A percentile compares a stretch with the other conserved stretches of the same genome.
Conservation (phyloP, 345 rosid species). For the Aethionema arabicum region DNA sequence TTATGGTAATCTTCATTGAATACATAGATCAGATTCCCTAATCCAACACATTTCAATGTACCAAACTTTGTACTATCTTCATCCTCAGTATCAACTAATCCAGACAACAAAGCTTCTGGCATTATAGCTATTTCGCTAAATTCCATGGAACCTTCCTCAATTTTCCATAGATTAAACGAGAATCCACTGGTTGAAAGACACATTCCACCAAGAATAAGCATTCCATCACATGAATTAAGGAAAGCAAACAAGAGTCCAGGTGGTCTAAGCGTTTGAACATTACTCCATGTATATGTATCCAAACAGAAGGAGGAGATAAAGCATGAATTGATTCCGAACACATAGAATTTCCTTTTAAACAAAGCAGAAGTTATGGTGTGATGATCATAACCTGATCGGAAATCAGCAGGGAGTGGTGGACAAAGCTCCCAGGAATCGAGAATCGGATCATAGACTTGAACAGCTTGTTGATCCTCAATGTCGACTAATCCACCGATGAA, state of each 20-base stretch:
- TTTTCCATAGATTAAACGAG: slow-evolving; percentile 67
- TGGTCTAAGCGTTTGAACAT: slow-evolving; percentile 70
- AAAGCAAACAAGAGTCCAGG: slow-evolving; percentile 68
- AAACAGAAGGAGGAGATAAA: slow-evolving; percentile 64
- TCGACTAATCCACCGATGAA: slow-evolving; percentile 73
- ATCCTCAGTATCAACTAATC: slow-evolving; percentile 59
- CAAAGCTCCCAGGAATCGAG: slow-evolving; percentile 66
- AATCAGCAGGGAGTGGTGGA: slow-evolving; percentile 74
- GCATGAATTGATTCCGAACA: slow-evolving; percentile 57
- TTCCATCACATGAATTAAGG: slow-evolving; percentile 51
- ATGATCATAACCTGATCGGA: slow-evolving; percentile 54
- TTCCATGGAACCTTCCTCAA: slow-evolving; percentile 58
- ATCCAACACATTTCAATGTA: slow-evolving; percentile 81
- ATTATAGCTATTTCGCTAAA: slow-evolving; percentile 67
- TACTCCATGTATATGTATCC: slow-evolving; percentile 55
- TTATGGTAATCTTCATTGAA: slow-evolving; percentile 76
- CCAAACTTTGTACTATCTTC: slow-evolving; percentile 66
- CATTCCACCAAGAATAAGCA: slow-evolving; percentile 75
- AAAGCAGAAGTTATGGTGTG: slow-evolving; percentile 67
- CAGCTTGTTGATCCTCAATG: slow-evolving; percentile 68
- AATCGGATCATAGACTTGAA: slow-evolving; percentile 63
- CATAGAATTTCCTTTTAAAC: slow-evolving; percentile 48
- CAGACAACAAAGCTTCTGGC: slow-evolving; percentile 60
- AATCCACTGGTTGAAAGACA: slow-evolving; percentile 47
- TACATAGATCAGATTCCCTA: slow-evolving; percentile 69